phyloP scores from a whole-genome alignment of 768 basidiomycete genomes.

The Pisolithus sp. region DNA sequence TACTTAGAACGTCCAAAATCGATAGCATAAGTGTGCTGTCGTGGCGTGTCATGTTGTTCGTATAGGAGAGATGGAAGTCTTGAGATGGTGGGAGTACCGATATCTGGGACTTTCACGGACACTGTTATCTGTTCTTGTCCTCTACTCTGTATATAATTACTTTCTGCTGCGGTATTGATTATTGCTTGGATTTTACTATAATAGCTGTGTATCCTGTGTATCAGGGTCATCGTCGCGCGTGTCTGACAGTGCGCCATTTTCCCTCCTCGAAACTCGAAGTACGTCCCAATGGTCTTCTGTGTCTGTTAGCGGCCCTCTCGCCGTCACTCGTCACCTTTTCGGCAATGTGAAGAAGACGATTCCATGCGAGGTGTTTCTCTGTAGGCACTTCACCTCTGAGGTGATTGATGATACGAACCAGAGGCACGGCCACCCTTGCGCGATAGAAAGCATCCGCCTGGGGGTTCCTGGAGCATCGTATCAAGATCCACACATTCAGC shows the following conservation, averaged over 20 bases:
- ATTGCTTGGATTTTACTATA: neutral
- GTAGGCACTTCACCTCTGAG: constrained; percentile 14
- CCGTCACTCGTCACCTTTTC: neutral
- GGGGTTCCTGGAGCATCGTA: constrained; percentile 25
- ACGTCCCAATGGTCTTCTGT: constrained; percentile 7
- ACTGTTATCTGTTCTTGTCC: neutral
- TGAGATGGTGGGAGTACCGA: neutral
- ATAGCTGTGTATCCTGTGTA: neutral
- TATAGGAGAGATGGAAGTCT: neutral
- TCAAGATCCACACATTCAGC: constrained; percentile 41
- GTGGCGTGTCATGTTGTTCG: neutral
- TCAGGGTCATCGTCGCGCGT: neutral
- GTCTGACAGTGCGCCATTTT: neutral
- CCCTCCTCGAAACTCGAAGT: neutral
- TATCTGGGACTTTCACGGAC: neutral
- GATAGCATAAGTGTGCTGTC: constrained; percentile 26
- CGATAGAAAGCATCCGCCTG: constrained; percentile 32
- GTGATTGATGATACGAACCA: constrained; percentile 36
- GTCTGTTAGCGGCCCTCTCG: constrained; percentile 8
- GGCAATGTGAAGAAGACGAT: neutral
- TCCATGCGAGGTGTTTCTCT: neutral
- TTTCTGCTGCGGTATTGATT: neutral
- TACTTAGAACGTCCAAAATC: constrained; percentile 38
- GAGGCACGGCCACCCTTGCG: constrained; percentile 42
- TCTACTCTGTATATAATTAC: neutral